Base-by-base conservation (phyloP, 768 basidiomycete genomes). In the Lanmaoa pseudosensibilis region DNA sequence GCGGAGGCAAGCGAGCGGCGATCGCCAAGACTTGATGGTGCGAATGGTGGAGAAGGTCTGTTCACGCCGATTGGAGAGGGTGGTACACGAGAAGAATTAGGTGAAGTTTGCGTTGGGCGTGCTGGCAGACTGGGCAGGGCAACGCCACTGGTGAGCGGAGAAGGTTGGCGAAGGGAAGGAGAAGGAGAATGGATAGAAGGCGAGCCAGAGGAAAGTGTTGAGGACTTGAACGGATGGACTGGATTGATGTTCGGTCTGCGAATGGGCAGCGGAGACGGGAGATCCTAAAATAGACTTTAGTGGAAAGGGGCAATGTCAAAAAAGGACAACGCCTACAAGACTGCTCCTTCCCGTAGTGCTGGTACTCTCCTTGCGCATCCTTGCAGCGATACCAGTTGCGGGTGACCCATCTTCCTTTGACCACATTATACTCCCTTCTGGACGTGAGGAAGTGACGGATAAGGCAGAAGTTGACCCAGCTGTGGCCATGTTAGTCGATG, bases 331-430 rank as follows among this genome's bases (percentile, higher is more conserved):
- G 21, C 60, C 10, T 59, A 66, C 70, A 7, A 63, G 47, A 49
- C 61, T 65, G 41, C 74, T 69, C 47, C 76, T 70, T 50, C 69
- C 71, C 46, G 72, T 70, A 52, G 73, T 71, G 36, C 74, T 77
- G n/a, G 78, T 65, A 63, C 82, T 84, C 63, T 84, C 83, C 62
- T 64, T 80, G 53, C 85, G 71, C 11, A 82, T 64, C 39, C 84
- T 76, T 19, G 78, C 69, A 23, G 74, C 75, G 25, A 77, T 58
- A 4, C 78, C 71, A 4, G 75, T 72, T 3, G 67, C 58, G 13
- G 69, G 69, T 33, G 38, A 38, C 21, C 33, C 64, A 19, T 79
- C 78, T 34, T 78, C 78, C 37, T 75, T 70, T 7, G 66, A 71
- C 65, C 76, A 74, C 12, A 67, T 58, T 9, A 73, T 67, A 34